Evolutionary conservation across 2,329 filamentous ascomycete genomes (phyloP).

Genomic region (Trichoderma gracile): DNA sequence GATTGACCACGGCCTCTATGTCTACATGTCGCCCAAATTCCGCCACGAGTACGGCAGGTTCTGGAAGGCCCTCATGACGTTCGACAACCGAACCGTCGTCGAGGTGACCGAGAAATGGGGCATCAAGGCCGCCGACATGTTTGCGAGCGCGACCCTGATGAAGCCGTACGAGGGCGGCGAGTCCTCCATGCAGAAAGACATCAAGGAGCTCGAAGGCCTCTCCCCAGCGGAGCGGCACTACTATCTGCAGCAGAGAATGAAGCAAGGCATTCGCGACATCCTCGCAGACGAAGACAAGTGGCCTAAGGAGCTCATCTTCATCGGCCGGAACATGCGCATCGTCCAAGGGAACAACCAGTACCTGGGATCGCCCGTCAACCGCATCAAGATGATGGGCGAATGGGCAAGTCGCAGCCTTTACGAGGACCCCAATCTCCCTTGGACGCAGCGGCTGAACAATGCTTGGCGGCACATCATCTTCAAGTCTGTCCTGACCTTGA

Average conservation of each 20-base stretch:
- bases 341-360: conserved; percentile 93
- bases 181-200: conserved; percentile 59
- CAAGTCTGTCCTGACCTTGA: conserved; percentile 69
- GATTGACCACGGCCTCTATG: conserved; percentile 96
- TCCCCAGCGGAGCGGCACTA: conserved; percentile 73
- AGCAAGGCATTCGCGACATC: conserved; percentile 66
- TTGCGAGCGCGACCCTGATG: conserved; percentile 87
- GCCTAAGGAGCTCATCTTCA: conserved; percentile 89
- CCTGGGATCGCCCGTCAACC: conserved; percentile 83
- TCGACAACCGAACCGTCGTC: conserved; percentile 80
- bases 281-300: conserved; percentile 83
- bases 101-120: conserved; percentile 80
- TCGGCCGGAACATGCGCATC: conserved; percentile 87
- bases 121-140: conserved; percentile 83
- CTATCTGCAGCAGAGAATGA: conserved; percentile 85
- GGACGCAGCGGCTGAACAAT: conserved; percentile 64
- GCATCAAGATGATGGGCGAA: conserved; percentile 88
- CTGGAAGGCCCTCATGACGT: conserved; percentile 92
- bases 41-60: conserved; percentile 83
- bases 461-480: conserved; percentile 81
- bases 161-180: conserved; percentile 88
- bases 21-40: conserved; percentile 82
- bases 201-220: conserved; percentile 60
- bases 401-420: conserved; percentile 88
- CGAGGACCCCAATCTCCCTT: conserved; percentile 66